These are phyloP conservation scores for Quercus parvula DNA, from an alignment of 306 rosid genomes.

Conservation along the genomic window DNA sequence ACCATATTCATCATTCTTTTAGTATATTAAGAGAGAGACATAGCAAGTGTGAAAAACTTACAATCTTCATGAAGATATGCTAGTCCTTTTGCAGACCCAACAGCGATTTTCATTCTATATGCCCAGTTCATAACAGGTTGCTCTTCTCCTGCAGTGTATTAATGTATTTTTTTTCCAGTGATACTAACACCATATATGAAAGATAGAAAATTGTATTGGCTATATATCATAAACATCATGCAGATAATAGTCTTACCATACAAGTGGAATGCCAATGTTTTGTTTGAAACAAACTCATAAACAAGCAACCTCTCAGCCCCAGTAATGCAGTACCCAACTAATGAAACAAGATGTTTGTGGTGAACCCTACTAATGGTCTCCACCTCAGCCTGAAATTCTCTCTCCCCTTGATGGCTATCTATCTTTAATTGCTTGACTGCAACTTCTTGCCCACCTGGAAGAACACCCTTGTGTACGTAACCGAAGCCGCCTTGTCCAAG, in stretches of 20 bases:
- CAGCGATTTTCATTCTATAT: constrained; percentile 43
- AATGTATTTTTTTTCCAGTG: neutral
- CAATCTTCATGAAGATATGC: constrained; percentile 65
- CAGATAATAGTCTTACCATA: constrained; percentile 32
- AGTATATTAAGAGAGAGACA: neutral
- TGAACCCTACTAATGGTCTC: constrained; percentile 52
- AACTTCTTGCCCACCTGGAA: constrained; percentile 43
- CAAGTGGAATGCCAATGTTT: constrained; percentile 54
- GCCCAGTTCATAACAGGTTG: constrained; percentile 36
- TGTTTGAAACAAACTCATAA: constrained; percentile 50
- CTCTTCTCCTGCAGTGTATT: constrained; percentile 37
- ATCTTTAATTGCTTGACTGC: constrained; percentile 48
- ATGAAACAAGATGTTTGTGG: constrained; percentile 55
- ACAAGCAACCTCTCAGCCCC: constrained; percentile 43
- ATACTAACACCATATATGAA: constrained; percentile 5
- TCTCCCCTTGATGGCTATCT: constrained; percentile 50
- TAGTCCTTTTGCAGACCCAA: constrained; percentile 54
- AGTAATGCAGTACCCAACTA: constrained; percentile 44
- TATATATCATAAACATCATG: neutral
- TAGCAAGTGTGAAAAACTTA: constrained; percentile 20
- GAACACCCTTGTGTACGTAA: constrained; percentile 49
- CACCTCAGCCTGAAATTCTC: constrained; percentile 56
- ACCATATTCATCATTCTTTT: neutral
- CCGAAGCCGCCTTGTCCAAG: constrained; percentile 63
- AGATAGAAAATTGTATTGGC: neutral